Evolutionary conservation across 495 filamentous ascomycete species (phyloP), one percentile per base, ranked within the genome.

Genomic region (Terfezia claveryi): DNA sequence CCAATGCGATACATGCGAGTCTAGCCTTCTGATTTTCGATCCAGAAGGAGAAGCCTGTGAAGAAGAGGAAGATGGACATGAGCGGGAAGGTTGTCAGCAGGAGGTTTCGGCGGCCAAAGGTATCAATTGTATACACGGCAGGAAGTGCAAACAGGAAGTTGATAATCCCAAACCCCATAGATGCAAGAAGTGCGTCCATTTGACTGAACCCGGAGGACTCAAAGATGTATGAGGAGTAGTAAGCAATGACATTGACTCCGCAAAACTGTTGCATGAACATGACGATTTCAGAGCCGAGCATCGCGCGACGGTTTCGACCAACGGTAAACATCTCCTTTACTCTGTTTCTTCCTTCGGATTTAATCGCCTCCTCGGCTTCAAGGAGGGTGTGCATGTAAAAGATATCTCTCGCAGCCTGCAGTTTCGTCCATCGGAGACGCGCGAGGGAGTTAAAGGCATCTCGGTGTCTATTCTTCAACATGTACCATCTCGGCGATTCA

Each of bases 111-210:
- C 84, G 79, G n/a, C 84, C 85, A 58, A 83, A 87, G 0, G 80
- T 85, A 63, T 89, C 83, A 56, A 89, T 89, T 5, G 82, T 86
- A 64, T 81, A 85, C 49, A 89, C 69, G 10, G 84, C 83, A 0
- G 83, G 84, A 11, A 87, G 72, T 4, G 82, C 81, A 56, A 87
- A 86, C 23, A 88, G 67, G 69, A 78, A 87, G 64, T 87, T 87
- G 62, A 86, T 74, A n/a, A 85, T 69, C 10, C 84, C 84, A 62
- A 79, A 85, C 8, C 83, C 85, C 3, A 91, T 68, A 11, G 81
- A 85, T 10, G 80, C 81, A 2, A 68, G 66, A 14, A 91, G 72
- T 0, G 85, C 80, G 8, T 66, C 61, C 27, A 75, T 69, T 0
- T 71, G 69, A 32, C 65, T 66, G 63, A 82, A 76, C 23, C 76